Evolutionary conservation across 2,329 filamentous ascomycete genomes (phyloP).

Genomic region (Alternaria consortialis): DNA sequence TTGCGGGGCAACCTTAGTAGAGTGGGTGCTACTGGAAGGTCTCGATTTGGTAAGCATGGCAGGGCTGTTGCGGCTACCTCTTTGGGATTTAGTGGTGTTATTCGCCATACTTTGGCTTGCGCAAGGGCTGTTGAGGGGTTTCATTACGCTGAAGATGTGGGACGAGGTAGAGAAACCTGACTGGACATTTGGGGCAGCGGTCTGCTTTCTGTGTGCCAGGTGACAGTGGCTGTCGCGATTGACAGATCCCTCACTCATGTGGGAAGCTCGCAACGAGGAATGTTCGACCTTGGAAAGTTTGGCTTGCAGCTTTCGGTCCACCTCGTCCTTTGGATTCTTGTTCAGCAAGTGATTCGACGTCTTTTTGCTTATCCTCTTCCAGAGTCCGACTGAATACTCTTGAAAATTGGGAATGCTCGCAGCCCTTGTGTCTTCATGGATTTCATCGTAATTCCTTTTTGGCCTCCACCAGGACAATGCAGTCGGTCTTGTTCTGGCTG

Average conservation of each 20-base stretch:
- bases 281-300: not conserved
- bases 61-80: not conserved
- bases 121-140: not conserved
- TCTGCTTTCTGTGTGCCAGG: not conserved
- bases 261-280: not conserved
- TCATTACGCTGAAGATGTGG: not conserved
- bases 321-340: not conserved
- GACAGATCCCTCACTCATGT: not conserved
- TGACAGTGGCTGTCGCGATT: not conserved
- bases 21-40: not conserved
- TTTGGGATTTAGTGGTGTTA: not conserved
- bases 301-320: not conserved
- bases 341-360: not conserved
- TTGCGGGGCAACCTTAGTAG: not conserved
- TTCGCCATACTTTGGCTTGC: not conserved
- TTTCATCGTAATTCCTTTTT: not conserved
- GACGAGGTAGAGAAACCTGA: not conserved
- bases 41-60: not conserved
- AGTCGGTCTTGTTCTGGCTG: not conserved
- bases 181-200: not conserved
- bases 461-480: conserved; percentile 4
- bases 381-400: not conserved
- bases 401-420: not conserved
- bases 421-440: not conserved
- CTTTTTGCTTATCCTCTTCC: conserved; percentile 3